phyloP scores from a whole-genome alignment of 192 early-diverging fungal species.

The Coemansia sp. region DNA sequence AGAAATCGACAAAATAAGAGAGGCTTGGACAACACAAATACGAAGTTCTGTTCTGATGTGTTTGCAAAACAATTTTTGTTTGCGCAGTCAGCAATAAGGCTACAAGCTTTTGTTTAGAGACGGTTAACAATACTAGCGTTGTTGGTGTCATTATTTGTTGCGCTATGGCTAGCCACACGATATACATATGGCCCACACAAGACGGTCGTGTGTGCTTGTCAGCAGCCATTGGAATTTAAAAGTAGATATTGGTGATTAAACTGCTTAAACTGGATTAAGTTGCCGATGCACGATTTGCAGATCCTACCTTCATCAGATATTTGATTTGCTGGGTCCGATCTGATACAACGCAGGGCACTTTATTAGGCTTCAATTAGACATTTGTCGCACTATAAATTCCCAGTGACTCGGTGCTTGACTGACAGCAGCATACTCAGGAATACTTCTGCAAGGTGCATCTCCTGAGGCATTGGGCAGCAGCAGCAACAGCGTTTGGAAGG shows the following conservation, averaged over 20 bases:
- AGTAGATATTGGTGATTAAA: not conserved
- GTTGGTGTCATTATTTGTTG: not conserved
- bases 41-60: not conserved
- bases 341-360: not conserved
- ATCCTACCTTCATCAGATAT: not conserved
- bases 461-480: too few species aligned
- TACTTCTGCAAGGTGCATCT: too few species aligned
- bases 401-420: too few species aligned
- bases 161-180: not conserved
- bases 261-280: not conserved
- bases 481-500: not conserved
- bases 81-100: not conserved
- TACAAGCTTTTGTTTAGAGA: not conserved
- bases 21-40: not conserved
- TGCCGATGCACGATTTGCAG: not conserved
- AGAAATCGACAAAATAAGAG: not conserved
- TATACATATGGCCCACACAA: not conserved
- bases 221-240: not conserved
- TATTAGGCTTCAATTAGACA: not conserved
- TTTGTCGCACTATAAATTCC: not conserved
- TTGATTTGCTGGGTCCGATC: not conserved
- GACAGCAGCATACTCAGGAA: too few species aligned
- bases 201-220: not conserved
- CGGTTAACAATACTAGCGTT: not conserved
- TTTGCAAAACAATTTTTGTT: not conserved